Conservation (phyloP, 176 grass and related monocot genomes). For the Stipa capillata region DNA sequence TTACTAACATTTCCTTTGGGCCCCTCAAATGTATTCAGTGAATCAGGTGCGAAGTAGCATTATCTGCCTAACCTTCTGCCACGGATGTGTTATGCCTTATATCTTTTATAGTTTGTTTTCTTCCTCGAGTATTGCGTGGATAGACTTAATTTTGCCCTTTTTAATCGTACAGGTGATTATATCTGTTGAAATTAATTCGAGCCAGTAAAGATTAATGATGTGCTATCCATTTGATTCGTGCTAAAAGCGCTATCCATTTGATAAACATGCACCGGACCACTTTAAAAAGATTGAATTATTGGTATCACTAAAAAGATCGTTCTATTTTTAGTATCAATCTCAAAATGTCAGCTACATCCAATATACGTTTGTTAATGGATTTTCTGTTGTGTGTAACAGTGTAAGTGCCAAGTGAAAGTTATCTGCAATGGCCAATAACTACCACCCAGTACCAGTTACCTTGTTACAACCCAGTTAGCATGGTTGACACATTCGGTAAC, state of each 20-base stretch:
- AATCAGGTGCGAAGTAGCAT: too few species aligned
- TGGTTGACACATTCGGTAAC: not conserved
- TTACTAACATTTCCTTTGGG: too few species aligned
- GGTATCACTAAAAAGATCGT: not conserved
- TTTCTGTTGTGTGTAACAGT: not conserved
- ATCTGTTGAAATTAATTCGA: not conserved
- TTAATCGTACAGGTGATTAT: not conserved
- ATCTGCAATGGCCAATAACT: not conserved
- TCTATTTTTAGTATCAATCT: too few species aligned
- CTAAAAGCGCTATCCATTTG: not conserved
- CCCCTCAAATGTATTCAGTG: too few species aligned
- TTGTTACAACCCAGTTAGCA: not conserved
- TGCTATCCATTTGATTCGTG: not conserved
- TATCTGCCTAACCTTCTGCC: too few species aligned
- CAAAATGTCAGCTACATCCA: too few species aligned
- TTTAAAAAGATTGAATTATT: not conserved
- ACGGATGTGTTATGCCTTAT: too few species aligned
- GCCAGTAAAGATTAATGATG: not conserved
- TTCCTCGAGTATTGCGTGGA: too few species aligned
- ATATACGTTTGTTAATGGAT: too few species aligned
- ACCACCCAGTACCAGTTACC: not conserved
- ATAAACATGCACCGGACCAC: not conserved
- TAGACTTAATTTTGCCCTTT: not conserved
- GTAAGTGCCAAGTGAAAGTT: not conserved
- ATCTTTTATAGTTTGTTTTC: too few species aligned